Evolutionary conservation across 2,329 filamentous ascomycete genomes (phyloP), one percentile per base, ranked within the genome.

Genomic region (Balansia obtecta): DNA sequence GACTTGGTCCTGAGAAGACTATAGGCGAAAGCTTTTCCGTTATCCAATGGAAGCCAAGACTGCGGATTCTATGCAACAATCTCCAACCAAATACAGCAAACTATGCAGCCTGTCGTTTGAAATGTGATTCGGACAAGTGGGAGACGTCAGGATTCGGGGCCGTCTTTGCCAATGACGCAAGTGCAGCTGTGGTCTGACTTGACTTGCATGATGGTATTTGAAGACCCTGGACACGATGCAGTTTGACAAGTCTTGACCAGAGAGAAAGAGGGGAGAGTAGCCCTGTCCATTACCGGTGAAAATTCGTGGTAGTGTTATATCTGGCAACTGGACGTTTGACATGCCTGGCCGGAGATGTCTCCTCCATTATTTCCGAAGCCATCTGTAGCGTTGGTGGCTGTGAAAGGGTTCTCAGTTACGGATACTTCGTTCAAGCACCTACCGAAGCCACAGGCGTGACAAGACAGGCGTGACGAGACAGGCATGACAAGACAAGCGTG

Each of bases 1-100:
- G 54, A 54, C 51, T 48, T 53, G 49, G 42, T 50, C 32, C 45
- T 34, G 48, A 51, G 38, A 45, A 54, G 46, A 45, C 48, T 50
- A 48, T 42, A 50, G 48, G 32, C 46, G 40, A 32, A 27, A 34
- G 37, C 44, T 52, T 52, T 16, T 16, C 16, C 33, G 33, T 44
- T 41, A 20, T 46, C 53, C 45, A 50, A 55, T 50, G n/a, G 43
- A 46, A 40, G 37, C 10, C 22, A 40, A 27, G 10, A 16, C 37
- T 12, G 33, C 12, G 10, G 9, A 27, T 16, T 32, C 22, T 37
- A 39, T 30, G 45, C 15, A 38, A 46, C 33, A 22, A 46, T 38
- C 20, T n/a, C 22, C 33, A 7, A 47, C 33, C 4, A 18, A 39
- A 47, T 22, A n/a, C n/a, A 27, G 34, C 16, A 39, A 47, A 47